These are phyloP conservation scores for Lyophyllum decastes DNA, from an alignment of 768 basidiomycete genomes.

Conservation along the genomic window DNA sequence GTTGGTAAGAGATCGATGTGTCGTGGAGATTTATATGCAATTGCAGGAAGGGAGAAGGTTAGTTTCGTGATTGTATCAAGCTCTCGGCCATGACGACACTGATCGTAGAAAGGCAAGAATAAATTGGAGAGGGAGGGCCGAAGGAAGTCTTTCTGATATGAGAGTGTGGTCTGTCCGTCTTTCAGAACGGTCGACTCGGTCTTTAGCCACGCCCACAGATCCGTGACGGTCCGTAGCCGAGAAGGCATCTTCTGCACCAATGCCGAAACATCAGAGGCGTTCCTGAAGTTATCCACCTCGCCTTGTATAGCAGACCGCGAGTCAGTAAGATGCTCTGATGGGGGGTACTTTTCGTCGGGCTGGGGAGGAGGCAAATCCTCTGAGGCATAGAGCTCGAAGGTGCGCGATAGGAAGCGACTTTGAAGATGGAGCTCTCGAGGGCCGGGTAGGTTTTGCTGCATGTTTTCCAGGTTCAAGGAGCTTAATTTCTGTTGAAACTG, in stretches of 20 bases:
- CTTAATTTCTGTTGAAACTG: conserved; percentile 17
- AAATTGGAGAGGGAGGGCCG: conserved; percentile 11
- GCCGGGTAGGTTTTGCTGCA: background rate
- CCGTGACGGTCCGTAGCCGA: conserved; percentile 2
- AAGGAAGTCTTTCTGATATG: conserved; percentile 30
- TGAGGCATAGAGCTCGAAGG: background rate
- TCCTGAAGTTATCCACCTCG: background rate
- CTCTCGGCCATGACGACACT: background rate
- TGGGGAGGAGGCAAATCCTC: background rate
- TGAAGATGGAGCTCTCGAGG: background rate
- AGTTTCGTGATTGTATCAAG: conserved; percentile 17
- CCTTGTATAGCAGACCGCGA: background rate
- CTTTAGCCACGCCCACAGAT: conserved; percentile 13
- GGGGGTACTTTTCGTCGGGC: background rate
- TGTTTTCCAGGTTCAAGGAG: background rate
- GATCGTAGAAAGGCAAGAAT: conserved; percentile 29
- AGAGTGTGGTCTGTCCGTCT: background rate
- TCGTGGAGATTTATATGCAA: conserved; percentile 26
- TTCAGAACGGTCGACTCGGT: background rate
- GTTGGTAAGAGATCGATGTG: conserved; percentile 21
- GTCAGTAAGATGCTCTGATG: background rate
- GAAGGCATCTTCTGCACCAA: background rate
- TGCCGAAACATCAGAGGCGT: background rate
- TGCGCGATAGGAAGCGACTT: background rate
- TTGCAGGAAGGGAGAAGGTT: conserved; percentile 31